Base-by-base conservation (phyloP, 2,329 filamentous ascomycete genomes). In the Elsinoe necatrix region DNA sequence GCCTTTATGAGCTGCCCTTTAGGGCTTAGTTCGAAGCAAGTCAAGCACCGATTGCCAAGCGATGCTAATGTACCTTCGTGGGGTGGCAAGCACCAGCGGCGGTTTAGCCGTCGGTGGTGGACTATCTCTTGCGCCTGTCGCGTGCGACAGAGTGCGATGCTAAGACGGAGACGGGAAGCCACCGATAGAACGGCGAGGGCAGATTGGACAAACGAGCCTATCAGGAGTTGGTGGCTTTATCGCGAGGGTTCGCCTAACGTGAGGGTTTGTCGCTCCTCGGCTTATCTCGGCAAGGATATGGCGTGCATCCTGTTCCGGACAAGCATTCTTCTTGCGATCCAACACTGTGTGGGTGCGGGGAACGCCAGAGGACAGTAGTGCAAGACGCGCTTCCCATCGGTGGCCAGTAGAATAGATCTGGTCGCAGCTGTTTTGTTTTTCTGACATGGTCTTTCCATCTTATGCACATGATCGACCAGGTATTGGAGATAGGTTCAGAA, bases 201-300 rank as follows among this genome's bases (percentile, higher is more conserved):
- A 52, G 48, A 52, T 52, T 52, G 48, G 48, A 18, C 21, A 39
- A 29, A 23, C 48, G 48, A 52, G 31, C 48, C 25, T 35, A 52
- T 52, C 48, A 39, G 7, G 39, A 18, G 48, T 52, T 52, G 48
- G 48, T 52, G 48, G 48, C 48, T 52, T 52, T 52, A 52, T 52
- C 48, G 7, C 31, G 48, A 52, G 48, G 48, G 48, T 52, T 52
- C 48, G 29, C 16, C 48, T 52, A 52, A 31, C 48, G 48, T 20
- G 48, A 52, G 48, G 48, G 48, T 52, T 31, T 52, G 31, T 29
- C 31, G 29, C 1, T n/a, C 29, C 29, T 23, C 48, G 48, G 48
- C 48, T 52, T 52, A 52, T 52, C 48, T 52, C 48, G 48, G 48
- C 48, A 52, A 52, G 48, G 48, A 35, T 37, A 52, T 52, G 48